Evolutionary conservation across 129 eudicot species (phyloP).

Genomic region (Centella asiatica): DNA sequence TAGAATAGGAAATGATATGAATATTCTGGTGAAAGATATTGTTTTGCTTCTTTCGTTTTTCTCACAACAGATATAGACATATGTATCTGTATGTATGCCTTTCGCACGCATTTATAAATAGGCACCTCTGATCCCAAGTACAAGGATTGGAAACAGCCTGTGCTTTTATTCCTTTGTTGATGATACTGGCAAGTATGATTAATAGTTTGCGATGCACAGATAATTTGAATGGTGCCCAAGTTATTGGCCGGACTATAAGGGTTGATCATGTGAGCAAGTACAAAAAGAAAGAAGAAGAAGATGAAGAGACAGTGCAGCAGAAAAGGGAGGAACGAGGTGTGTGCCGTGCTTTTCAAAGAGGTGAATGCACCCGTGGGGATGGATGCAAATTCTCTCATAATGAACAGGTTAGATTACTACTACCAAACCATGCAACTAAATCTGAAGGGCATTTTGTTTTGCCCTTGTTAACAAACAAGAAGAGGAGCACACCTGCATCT

Average conservation of each 20-base stretch:
- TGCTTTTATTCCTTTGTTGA: no score
- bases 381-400: conserved; percentile 89
- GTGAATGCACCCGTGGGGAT: conserved; percentile 84
- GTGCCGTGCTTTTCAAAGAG: conserved; percentile 91
- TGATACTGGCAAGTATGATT: no score
- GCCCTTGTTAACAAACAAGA: no score
- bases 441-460: not conserved
- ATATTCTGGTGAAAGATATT: no score
- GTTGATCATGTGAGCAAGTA: conserved; percentile 82
- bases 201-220: conserved; percentile 22
- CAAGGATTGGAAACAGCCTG: no score
- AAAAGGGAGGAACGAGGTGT: conserved; percentile 93
- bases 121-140: no score
- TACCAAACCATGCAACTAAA: not conserved
- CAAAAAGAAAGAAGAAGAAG: conserved; percentile 89
- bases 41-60: no score
- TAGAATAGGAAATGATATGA: no score
- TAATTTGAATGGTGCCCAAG: conserved; percentile 79
- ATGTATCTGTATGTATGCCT: no score
- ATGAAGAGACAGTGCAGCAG: conserved; percentile 61
- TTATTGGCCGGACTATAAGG: conserved; percentile 76
- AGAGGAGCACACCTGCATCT: no score
- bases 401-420: conserved; percentile 49
- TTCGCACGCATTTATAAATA: no score
- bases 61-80: no score